Evolutionary conservation across 345 rosid genomes (phyloP).

Genomic region (Pistacia vera): DNA sequence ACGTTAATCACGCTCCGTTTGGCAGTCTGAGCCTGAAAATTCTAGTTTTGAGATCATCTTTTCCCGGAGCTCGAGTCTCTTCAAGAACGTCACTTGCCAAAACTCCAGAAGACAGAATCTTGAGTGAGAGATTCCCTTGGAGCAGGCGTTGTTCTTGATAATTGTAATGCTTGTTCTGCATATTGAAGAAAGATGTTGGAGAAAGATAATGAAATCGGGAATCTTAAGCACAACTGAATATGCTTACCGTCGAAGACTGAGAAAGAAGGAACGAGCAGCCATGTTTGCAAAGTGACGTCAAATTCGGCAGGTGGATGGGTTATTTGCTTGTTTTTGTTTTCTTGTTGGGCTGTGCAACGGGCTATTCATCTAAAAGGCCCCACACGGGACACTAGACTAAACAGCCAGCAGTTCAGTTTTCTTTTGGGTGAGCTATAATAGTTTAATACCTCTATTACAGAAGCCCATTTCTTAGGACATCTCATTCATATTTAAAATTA

Average conservation of each 20-base stretch:
- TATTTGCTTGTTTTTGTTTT: too few relatives aligned
- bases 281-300: slow-evolving; percentile 1
- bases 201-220: not conserved
- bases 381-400: too few relatives aligned
- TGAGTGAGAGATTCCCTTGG: not conserved
- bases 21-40: slow-evolving; percentile 80
- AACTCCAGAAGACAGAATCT: slow-evolving; percentile 43
- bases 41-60: slow-evolving; percentile 66
- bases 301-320: too few relatives aligned
- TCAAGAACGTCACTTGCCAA: slow-evolving; percentile 30
- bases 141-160: not conserved
- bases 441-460: too few relatives aligned
- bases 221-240: not conserved
- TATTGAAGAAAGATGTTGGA: slow-evolving; percentile 1
- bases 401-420: too few relatives aligned
- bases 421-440: too few relatives aligned
- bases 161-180: slow-evolving; percentile 21
- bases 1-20: slow-evolving; percentile 73
- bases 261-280: slow-evolving; percentile 35
- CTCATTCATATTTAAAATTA: too few relatives aligned
- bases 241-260: slow-evolving; percentile 30
- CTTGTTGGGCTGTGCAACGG: too few relatives aligned
- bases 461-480: too few relatives aligned
- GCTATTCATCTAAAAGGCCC: too few relatives aligned
- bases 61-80: slow-evolving; percentile 35